These are phyloP conservation scores for Lyophyllum shimeji DNA, from an alignment of 768 basidiomycete species.

Conservation along the genomic window DNA sequence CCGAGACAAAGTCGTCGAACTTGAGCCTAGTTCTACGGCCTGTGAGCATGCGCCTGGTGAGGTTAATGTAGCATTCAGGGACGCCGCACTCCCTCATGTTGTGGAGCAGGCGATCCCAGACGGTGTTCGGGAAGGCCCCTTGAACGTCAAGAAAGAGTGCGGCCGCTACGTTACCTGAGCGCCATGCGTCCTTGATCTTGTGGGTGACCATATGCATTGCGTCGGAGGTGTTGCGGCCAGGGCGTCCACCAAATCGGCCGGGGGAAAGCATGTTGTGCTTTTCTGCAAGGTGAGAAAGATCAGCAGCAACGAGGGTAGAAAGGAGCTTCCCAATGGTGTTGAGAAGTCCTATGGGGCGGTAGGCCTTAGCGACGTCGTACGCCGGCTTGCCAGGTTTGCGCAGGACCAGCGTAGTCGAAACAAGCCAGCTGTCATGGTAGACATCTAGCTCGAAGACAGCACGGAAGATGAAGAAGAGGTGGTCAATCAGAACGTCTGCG, in stretches of 20 bases:
- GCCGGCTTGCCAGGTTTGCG: constrained; percentile 34
- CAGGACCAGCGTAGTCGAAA: constrained; percentile 26
- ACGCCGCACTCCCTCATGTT: constrained; percentile 14
- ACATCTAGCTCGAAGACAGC: constrained; percentile 26
- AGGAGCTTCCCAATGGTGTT: constrained; percentile 28
- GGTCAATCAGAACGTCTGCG: constrained; percentile 6
- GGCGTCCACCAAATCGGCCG: neutral
- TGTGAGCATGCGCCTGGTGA: neutral
- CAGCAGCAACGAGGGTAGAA: constrained; percentile 4
- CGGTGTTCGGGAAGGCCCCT: constrained; percentile 42
- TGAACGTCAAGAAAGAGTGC: constrained; percentile 41
- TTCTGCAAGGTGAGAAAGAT: neutral
- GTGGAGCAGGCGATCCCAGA: constrained; percentile 27
- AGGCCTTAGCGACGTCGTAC: constrained; percentile 32
- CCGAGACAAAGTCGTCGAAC: constrained; percentile 19
- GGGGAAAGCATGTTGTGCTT: neutral
- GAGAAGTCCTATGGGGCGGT: constrained; percentile 34
- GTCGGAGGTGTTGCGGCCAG: neutral
- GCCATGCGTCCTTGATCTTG: constrained; percentile 37
- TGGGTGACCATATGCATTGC: neutral
- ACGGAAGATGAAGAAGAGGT: constrained; percentile 18
- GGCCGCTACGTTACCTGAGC: constrained; percentile 28
- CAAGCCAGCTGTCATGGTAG: constrained; percentile 29
- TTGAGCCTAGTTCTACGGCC: neutral
- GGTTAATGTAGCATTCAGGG: neutral